A percentile compares a stretch with the other conserved stretches of the same genome.
Conservation (phyloP, 805 yeast species). For the Pichia kluyveri region DNA sequence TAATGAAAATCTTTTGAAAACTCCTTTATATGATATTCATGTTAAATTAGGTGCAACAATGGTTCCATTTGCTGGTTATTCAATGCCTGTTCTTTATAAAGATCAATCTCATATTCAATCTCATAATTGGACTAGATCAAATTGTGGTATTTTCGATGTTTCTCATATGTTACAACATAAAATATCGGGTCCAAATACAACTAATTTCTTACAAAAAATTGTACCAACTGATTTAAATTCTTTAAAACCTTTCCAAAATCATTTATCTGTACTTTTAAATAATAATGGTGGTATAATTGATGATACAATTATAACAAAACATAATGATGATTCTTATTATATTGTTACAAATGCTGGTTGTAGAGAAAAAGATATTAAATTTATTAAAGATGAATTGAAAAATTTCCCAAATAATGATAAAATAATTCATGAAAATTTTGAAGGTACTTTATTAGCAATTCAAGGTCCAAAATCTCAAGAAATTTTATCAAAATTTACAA, state of each 20-base stretch:
- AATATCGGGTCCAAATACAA: slow-evolving; percentile 59
- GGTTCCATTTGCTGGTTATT: slow-evolving; percentile 95
- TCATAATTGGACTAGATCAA: slow-evolving; percentile 84
- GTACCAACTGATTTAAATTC: slow-evolving; percentile 80
- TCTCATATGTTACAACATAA: slow-evolving; percentile 95
- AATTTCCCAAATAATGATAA: slow-evolving; percentile 21
- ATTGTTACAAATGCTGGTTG: slow-evolving; percentile 97
- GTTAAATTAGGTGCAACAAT: slow-evolving; percentile 73
- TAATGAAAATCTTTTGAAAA: slow-evolving; percentile 30
- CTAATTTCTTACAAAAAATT: slow-evolving; percentile 60
- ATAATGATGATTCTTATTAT: slow-evolving; percentile 61
- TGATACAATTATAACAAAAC: slow-evolving; percentile 88
- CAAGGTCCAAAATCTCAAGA: slow-evolving; percentile 88
- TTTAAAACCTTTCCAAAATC: slow-evolving; percentile 50
- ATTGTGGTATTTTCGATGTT: slow-evolving; percentile 91
- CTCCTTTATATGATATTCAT: slow-evolving; percentile 81
- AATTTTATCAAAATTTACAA: slow-evolving; percentile 55
- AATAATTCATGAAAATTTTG: slow-evolving; percentile 37
- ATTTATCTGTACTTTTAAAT: slow-evolving; percentile 69
- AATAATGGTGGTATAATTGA: slow-evolving; percentile 77
- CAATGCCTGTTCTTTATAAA: slow-evolving; percentile 87
- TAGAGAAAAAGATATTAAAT: slow-evolving; percentile 66
- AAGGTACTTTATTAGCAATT: slow-evolving; percentile 74
- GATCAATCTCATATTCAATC: slow-evolving; percentile 87
- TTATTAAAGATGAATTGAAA: slow-evolving; percentile 45